phyloP scores from a whole-genome alignment of 169 alveolate species.

The Plasmodium fragile region DNA sequence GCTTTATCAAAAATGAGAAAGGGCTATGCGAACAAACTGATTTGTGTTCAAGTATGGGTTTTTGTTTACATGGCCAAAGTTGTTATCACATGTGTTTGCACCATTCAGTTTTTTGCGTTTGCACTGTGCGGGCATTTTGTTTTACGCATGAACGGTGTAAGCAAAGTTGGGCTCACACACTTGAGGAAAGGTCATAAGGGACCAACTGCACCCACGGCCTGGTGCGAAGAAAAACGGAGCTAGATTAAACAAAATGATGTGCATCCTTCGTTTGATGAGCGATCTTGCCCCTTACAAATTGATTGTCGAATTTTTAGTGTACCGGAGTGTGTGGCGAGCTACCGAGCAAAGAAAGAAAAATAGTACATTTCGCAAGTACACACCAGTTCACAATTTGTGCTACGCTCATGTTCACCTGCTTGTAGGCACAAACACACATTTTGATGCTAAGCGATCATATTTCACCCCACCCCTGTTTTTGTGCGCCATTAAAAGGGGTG shows the following conservation, averaged over 20 bases:
- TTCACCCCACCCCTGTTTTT: slow-evolving; percentile 2
- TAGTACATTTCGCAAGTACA: not conserved
- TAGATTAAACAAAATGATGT: not conserved
- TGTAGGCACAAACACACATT: slow-evolving; percentile 4
- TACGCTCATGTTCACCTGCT: not conserved
- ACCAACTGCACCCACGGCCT: not conserved
- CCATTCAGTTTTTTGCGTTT: not conserved
- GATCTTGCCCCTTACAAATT: not conserved
- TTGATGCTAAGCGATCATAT: not conserved
- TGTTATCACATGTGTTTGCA: not conserved
- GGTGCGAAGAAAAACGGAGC: slow-evolving; percentile 4
- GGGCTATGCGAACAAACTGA: not conserved
- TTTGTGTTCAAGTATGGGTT: not conserved
- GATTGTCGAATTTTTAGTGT: not conserved
- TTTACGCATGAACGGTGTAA: not conserved
- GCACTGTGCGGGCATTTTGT: not conserved
- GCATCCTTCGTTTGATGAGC: not conserved
- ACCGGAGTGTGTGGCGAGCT: not conserved
- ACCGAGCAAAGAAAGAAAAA: not conserved
- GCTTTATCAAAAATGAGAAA: not conserved
- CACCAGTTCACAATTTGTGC: not conserved
- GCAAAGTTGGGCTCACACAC: not conserved
- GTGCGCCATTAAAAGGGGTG: not conserved
- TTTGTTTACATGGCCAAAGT: not conserved
- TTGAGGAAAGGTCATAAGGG: not conserved